Conservation (phyloP, 176 grass and related monocot genomes). For the Musa acuminata region DNA sequence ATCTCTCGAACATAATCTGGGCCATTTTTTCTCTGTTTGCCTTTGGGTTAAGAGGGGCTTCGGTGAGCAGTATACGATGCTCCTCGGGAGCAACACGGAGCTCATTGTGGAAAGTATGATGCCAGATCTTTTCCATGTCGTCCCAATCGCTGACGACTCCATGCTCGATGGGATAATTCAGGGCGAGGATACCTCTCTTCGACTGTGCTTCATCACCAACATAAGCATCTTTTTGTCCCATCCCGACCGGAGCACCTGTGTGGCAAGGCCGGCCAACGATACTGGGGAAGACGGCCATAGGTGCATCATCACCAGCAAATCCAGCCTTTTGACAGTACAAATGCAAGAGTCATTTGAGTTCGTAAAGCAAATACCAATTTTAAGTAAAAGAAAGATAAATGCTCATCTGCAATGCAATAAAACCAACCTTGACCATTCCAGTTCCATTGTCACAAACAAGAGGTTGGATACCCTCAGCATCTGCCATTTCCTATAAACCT, state of each 20-base stretch:
- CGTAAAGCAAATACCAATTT: not conserved
- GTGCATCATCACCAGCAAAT: constrained; percentile 2
- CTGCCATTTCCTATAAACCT: not conserved
- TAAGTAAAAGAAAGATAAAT: not conserved
- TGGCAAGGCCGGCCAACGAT: not conserved
- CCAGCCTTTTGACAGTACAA: not conserved
- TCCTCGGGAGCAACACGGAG: constrained; percentile 6
- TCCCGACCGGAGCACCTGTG: not conserved
- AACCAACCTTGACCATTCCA: constrained; percentile 5
- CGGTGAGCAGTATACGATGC: constrained; percentile 1
- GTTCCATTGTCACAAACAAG: constrained; percentile 13
- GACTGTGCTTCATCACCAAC: not conserved
- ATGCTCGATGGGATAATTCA: constrained; percentile 5
- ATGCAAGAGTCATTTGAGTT: not conserved
- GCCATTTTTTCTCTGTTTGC: constrained; percentile 2
- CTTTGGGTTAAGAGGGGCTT: constrained; percentile 1
- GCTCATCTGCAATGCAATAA: not conserved
- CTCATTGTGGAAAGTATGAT: constrained; percentile 8
- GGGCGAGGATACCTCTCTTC: not conserved
- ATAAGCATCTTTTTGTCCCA: no score
- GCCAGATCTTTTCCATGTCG: constrained; percentile 6
- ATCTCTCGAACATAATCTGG: constrained; percentile 2
- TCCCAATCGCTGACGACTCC: constrained; percentile 5
- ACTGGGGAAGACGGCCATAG: not conserved
- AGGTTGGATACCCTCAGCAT: not conserved